Evolutionary conservation across 108 stramenopile species (phyloP).

Genomic region (Hondaea fermentalgiana): DNA sequence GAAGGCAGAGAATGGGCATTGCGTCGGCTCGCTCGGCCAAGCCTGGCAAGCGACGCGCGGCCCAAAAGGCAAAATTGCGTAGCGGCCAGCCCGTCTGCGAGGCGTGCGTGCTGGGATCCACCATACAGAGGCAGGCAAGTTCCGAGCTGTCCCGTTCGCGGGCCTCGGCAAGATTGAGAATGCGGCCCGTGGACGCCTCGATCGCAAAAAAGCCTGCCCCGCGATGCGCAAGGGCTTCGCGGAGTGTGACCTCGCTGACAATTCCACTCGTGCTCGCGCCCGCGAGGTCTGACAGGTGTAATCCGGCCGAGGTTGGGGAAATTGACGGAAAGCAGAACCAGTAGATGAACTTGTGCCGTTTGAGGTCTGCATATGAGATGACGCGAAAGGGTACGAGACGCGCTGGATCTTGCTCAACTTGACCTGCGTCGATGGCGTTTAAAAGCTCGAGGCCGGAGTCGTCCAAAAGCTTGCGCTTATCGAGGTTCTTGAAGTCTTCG

Average conservation of each 20-base stretch:
- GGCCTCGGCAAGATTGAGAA: neutral
- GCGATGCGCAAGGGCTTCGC: neutral
- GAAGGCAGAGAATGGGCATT: constrained; percentile 35
- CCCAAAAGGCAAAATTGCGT: constrained; percentile 35
- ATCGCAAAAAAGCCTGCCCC: neutral
- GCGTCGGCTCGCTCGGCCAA: neutral
- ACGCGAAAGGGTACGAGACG: constrained; percentile 34
- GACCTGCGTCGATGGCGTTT: neutral
- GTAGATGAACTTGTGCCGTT: constrained; percentile 42
- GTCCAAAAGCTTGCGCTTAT: constrained; percentile 5
- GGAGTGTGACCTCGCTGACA: neutral
- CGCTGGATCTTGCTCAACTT: constrained; percentile 9
- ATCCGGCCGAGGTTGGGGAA: neutral
- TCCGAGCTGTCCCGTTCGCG: neutral
- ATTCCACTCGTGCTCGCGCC: neutral
- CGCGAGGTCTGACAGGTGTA: neutral
- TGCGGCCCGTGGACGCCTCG: constrained; percentile 23
- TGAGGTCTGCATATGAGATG: constrained; percentile 48
- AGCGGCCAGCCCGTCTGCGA: constrained; percentile 37
- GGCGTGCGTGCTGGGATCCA: constrained; percentile 33
- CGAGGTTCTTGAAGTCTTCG: constrained; percentile 18
- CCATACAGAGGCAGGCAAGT: neutral
- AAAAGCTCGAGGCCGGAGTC: neutral
- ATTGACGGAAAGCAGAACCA: constrained; percentile 51
- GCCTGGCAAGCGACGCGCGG: constrained; percentile 21